Base-by-base conservation (phyloP, 176 grass and related monocot genomes). In the Olyra latifolia region DNA sequence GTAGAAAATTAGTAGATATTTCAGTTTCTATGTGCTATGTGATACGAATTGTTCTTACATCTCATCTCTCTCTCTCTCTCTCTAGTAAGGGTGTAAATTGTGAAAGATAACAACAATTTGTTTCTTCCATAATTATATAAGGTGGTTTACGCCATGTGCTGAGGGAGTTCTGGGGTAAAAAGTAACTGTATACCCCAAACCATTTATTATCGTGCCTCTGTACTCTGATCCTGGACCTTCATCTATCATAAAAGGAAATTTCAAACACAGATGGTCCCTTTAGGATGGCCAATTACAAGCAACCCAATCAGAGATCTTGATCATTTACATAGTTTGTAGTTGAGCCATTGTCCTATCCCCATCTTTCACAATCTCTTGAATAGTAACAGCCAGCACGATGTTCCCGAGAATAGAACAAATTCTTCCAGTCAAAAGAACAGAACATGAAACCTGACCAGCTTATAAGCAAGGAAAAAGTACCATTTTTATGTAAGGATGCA, bases 191-290 rank as follows among this genome's bases (percentile, higher is more conserved):
- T 72, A 67, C 23, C 42, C 46, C 17, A 38, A 83, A 65, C 24
- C 47, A 16, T 83, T 30, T 57, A 23, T 44, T 45, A 44, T 55
- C 45, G 40, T 24, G 28, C 53, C 54, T 1, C 10, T 11, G 24
- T 50, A 77, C 19, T 65, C 56, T 72, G 46, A 56, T 65, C 58
- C 10, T 25, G 40, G 40, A 66, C 6, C 39, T 80, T 58, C 71
- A 80, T 7, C 42, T 73, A 17, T 19, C 59, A 57, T 57, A 46
- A 28, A 14, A 10, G 57, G 46, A 42, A 80, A 71, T 17, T 70
- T 63, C 13, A 3, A 42, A 67, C 42, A 0, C 64, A 35, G 44
- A 82, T 71, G 64, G 55, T 54, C 15, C 22, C 4, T 64, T 71
- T 16, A 71, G 4, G 40, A 24, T 65, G 11, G 2, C 42, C 39